A percentile compares a stretch with the other conserved stretches of the same genome.
phyloP scores from a whole-genome alignment of 2,329 filamentous ascomycete species.

The Aspergillus sp. region DNA sequence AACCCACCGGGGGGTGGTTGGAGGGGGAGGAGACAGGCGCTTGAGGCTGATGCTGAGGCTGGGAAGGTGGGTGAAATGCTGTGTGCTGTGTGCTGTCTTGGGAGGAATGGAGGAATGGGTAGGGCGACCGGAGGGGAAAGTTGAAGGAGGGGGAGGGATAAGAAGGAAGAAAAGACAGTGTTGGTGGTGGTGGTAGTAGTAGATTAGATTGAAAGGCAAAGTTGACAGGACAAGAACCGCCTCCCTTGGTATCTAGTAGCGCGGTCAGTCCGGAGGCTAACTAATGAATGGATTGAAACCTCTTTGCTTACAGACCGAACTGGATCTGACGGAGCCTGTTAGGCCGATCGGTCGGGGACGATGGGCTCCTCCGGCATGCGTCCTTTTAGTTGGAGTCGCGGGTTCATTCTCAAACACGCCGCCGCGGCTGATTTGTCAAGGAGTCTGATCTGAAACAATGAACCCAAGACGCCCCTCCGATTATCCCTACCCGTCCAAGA shows the following conservation, averaged over 20 bases:
- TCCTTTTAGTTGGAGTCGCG: not conserved
- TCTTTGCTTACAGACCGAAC: conserved; percentile 4
- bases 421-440: conserved; percentile 23
- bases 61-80: not conserved
- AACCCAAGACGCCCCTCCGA: conserved; percentile 10
- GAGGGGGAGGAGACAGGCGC: not conserved
- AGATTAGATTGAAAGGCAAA: not conserved
- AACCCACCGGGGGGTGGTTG: not conserved
- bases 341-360: conserved; percentile 17
- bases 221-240: not conserved
- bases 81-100: too few relatives aligned
- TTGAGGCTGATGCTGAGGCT: not conserved
- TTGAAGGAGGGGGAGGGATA: not conserved
- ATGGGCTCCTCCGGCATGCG: conserved; percentile 10
- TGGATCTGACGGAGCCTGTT: conserved; percentile 10
- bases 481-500: conserved; percentile 4
- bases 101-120: too few relatives aligned
- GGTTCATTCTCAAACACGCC: conserved; percentile 16
- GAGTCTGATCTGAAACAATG: conserved; percentile 24
- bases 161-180: not conserved
- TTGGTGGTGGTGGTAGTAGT: not conserved
- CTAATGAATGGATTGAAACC: not conserved
- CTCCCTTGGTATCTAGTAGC: conserved; percentile 2
- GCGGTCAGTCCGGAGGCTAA: not conserved
- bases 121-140: not conserved